Conservation (phyloP, 2,329 filamentous ascomycete genomes). For the Colletotrichum liaoningense region DNA sequence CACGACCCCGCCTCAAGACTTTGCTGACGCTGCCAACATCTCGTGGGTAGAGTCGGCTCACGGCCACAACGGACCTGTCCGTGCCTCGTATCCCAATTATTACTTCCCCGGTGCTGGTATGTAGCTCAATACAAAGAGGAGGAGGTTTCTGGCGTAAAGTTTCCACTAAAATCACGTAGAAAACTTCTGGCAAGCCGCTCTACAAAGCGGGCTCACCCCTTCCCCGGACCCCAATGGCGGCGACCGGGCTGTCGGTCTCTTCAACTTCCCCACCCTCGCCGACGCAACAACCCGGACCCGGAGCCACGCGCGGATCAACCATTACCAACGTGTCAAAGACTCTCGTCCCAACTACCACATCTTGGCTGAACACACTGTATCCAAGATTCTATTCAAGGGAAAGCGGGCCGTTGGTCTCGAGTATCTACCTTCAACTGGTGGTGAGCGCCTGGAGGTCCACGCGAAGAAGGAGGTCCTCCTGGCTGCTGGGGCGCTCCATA, state of each 20-base stretch:
- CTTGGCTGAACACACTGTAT: conserved; percentile 66
- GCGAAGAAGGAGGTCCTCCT: conserved; percentile 52
- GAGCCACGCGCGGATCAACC: conserved; percentile 43
- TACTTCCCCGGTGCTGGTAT: conserved; percentile 44
- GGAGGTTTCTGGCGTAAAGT: rapidly evolving
- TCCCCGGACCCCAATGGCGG: conserved; percentile 41
- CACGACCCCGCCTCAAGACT: conserved; percentile 25
- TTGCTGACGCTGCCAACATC: conserved; percentile 33
- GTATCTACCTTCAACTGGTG: conserved; percentile 49
- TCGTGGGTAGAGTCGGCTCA: conserved; percentile 37
- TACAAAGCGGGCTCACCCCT: conserved; percentile 38
- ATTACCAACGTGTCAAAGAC: conserved; percentile 42
- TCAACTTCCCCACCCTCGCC: conserved; percentile 41
- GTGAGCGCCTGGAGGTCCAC: conserved; percentile 6
- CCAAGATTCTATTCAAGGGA: conserved; percentile 63
- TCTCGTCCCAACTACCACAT: conserved; percentile 69
- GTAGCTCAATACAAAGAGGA: neutral
- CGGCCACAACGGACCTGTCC: conserved; percentile 43
- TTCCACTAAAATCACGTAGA: neutral
- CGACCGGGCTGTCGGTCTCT: conserved; percentile 39
- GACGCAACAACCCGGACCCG: conserved; percentile 45
- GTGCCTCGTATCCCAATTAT: conserved; percentile 46
- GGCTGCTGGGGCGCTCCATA: conserved; percentile 53
- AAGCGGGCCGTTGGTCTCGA: conserved; percentile 69
- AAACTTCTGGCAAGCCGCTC: conserved; percentile 44